Evolutionary conservation across 257 asterid genomes (phyloP).

Genomic region (Echites panduratus): DNA sequence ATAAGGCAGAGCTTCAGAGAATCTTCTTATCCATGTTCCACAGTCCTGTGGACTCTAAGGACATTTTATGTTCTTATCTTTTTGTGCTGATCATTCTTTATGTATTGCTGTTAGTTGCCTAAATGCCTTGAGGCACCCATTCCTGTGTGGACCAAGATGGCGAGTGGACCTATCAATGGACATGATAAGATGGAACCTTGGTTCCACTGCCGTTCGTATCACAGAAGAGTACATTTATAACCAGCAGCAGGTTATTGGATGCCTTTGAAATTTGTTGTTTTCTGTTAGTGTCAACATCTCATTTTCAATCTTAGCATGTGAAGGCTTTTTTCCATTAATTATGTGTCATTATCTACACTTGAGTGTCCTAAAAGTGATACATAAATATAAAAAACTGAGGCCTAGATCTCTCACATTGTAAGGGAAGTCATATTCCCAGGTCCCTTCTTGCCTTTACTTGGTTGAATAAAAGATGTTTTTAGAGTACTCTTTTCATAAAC

Average conservation of each 20-base stretch:
- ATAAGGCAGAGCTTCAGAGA: not conserved
- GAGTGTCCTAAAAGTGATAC: not conserved
- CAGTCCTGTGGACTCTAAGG: not conserved
- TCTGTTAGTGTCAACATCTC: not conserved
- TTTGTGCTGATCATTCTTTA: constrained; percentile 2
- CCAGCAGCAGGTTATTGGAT: constrained; percentile 67
- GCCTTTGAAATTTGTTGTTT: not conserved
- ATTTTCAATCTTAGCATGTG: not conserved
- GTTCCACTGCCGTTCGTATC: constrained; percentile 91
- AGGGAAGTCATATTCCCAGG: not conserved
- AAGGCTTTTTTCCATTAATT: not conserved
- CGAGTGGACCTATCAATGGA: constrained; percentile 76
- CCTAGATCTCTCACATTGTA: not conserved
- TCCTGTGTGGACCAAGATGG: constrained; percentile 98
- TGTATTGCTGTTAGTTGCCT: constrained; percentile 47
- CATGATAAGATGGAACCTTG: constrained; percentile 92
- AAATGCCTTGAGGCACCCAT: constrained; percentile 92
- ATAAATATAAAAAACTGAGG: not conserved
- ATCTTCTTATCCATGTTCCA: not conserved
- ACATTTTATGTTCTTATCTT: not conserved
- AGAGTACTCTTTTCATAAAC: not conserved
- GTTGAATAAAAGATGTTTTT: not conserved
- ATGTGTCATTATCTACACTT: not conserved
- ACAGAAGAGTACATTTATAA: constrained; percentile 91
- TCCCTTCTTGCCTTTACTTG: not conserved